Conservation (phyloP, 768 basidiomycete species). For the Auricularia sp. region DNA sequence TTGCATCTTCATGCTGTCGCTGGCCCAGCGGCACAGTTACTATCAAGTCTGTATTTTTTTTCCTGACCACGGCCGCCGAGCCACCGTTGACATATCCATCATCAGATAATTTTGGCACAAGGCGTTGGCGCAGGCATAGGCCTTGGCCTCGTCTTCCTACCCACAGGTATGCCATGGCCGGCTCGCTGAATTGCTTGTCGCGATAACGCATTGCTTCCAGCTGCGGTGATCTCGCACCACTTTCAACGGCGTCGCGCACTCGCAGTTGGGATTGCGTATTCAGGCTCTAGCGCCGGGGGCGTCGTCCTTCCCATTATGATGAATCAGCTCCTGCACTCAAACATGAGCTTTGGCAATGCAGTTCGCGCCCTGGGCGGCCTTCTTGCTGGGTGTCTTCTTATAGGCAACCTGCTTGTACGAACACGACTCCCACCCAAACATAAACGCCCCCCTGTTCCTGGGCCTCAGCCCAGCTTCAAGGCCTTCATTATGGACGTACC, state of each 20-base stretch:
- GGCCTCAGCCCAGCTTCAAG: background rate
- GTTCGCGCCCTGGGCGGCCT: conserved; percentile 12
- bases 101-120: conserved; percentile 5
- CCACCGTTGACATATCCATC: background rate
- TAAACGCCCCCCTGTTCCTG: background rate
- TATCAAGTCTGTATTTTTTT: conserved; percentile 20
- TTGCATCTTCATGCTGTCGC: conserved; percentile 13
- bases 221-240: conserved; percentile 37
- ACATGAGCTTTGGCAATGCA: conserved; percentile 24
- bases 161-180: conserved; percentile 11
- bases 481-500: conserved; percentile 6
- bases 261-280: conserved; percentile 31
- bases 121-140: conserved; percentile 34
- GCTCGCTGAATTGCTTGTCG: too few species aligned
- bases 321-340: conserved; percentile 16
- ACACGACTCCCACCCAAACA: conserved; percentile 26
- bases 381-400: conserved; percentile 28
- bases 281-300: conserved; percentile 26
- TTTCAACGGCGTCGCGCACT: conserved; percentile 31
- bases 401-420: conserved; percentile 23
- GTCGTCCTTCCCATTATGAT: conserved; percentile 26
- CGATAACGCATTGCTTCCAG: conserved; percentile 8
- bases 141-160: conserved; percentile 41
- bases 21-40: conserved; percentile 7
- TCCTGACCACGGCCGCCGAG: conserved; percentile 7